phyloP scores from a whole-genome alignment of 2,329 filamentous ascomycete species.

The Aschersonia sp. region DNA sequence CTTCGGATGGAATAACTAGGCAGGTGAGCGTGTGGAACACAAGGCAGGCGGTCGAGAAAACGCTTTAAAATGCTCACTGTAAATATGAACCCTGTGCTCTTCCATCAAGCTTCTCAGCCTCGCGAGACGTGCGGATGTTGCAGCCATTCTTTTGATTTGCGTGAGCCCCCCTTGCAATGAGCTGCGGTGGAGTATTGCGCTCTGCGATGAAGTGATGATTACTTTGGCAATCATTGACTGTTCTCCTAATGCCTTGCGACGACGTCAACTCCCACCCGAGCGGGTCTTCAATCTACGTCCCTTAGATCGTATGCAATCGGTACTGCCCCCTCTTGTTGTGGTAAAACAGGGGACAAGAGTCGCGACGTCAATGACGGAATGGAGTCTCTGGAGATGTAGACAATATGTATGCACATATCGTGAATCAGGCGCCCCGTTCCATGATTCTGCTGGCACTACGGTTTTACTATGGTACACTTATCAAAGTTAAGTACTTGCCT shows the following conservation, averaged over 20 bases:
- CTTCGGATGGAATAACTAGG: constrained; percentile 87
- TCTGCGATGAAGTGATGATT: background rate
- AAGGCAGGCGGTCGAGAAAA: background rate
- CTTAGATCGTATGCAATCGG: no score
- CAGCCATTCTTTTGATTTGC: constrained; percentile 9
- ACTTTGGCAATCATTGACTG: background rate
- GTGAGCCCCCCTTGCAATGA: no score
- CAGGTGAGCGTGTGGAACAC: background rate
- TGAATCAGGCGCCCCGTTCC: no score
- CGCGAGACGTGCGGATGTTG: constrained; percentile 64
- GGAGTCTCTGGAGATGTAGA: no score
- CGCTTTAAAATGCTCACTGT: constrained; percentile 45
- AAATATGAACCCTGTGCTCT: constrained; percentile 75
- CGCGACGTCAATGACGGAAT: no score
- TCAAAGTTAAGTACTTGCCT: no score
- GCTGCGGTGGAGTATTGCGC: background rate
- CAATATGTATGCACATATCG: no score
- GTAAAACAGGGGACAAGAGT: no score
- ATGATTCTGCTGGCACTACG: no score
- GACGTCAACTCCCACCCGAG: background rate
- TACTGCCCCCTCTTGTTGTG: no score
- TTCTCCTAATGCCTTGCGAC: background rate
- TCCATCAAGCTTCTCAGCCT: constrained; percentile 77
- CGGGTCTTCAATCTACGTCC: background rate
- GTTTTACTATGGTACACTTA: no score